Evolutionary conservation across 2,329 filamentous ascomycete species (phyloP).

Genomic region (Curvularia verruculosa): DNA sequence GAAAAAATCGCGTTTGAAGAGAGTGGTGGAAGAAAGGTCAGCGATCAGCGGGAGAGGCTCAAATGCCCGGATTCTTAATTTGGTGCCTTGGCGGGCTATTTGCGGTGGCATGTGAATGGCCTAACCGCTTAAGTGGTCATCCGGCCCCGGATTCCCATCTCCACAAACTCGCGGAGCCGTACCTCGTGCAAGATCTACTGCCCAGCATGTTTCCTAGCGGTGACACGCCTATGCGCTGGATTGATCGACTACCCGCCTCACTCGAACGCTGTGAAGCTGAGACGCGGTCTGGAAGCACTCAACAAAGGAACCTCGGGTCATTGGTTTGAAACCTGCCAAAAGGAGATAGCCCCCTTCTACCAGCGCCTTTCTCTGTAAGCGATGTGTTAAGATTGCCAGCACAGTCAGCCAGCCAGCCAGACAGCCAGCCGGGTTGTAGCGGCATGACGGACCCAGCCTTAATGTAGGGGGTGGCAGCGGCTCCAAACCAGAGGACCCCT

Average conservation of each 20-base stretch:
- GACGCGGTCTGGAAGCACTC: neutral
- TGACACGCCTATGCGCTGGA: neutral
- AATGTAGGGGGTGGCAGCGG: neutral
- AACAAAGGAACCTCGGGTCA: neutral
- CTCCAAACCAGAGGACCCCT: constrained; percentile 1
- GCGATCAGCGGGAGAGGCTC: constrained; percentile 28
- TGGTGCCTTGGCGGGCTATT: constrained; percentile 27
- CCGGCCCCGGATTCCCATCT: constrained; percentile 21
- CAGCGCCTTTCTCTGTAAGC: neutral
- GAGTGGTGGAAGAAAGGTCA: constrained; percentile 23
- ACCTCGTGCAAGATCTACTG: constrained; percentile 13
- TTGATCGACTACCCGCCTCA: neutral
- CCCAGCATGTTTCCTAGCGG: neutral
- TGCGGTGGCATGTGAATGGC: constrained; percentile 33
- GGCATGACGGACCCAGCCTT: constrained; percentile 1
- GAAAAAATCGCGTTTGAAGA: constrained; percentile 25
- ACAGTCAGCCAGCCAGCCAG: neutral
- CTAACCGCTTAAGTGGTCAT: constrained; percentile 23
- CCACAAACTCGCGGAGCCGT: constrained; percentile 13
- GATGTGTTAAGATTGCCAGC: constrained; percentile 1
- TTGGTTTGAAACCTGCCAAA: neutral
- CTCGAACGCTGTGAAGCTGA: constrained; percentile 1
- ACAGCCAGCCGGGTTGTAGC: neutral
- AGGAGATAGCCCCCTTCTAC: neutral
- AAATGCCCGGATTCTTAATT: constrained; percentile 29